A percentile compares a stretch with the other conserved stretches of the same genome.
phyloP scores from a whole-genome alignment of 164 flowering plant genomes.

The Macadamia tetraphylla region DNA sequence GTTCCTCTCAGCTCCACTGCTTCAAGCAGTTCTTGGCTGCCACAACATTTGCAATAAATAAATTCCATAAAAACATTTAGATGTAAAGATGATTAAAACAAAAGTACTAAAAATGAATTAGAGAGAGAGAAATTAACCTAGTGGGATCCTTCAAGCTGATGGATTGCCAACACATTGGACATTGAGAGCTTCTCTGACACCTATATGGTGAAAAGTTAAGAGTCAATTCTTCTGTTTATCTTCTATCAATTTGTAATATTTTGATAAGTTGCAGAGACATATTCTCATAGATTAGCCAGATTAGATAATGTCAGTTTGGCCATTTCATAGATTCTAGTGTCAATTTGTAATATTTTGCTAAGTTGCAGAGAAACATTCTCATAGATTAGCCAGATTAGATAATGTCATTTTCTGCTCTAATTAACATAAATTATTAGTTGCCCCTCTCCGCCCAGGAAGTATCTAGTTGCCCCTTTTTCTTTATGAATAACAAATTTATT shows the following conservation, averaged over 20 bases:
- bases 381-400: no score
- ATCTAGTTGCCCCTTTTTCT: no score
- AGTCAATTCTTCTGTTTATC: not conserved
- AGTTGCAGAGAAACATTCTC: no score
- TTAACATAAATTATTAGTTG: no score
- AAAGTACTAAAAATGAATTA: not conserved
- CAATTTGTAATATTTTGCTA: not conserved
- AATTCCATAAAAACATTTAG: not conserved
- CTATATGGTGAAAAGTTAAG: constrained; percentile 23
- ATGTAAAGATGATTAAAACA: not conserved
- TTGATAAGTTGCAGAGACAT: no score
- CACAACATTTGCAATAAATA: constrained; percentile 11
- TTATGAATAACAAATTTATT: no score
- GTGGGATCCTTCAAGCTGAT: constrained; percentile 76
- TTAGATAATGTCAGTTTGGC: no score
- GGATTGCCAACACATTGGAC: constrained; percentile 89
- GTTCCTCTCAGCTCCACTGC: constrained; percentile 72
- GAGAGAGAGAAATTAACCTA: constrained; percentile 33
- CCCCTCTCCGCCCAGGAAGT: no score
- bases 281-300: no score
- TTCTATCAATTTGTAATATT: not conserved
- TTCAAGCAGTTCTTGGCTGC: constrained; percentile 83
- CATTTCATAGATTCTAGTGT: no score
- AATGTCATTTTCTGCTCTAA: no score
- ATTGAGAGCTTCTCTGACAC: constrained; percentile 89